Evolutionary conservation across 352 stramenopile species (phyloP), one percentile per base, ranked within the genome.

Genomic region (Pythium rishiriense): DNA sequence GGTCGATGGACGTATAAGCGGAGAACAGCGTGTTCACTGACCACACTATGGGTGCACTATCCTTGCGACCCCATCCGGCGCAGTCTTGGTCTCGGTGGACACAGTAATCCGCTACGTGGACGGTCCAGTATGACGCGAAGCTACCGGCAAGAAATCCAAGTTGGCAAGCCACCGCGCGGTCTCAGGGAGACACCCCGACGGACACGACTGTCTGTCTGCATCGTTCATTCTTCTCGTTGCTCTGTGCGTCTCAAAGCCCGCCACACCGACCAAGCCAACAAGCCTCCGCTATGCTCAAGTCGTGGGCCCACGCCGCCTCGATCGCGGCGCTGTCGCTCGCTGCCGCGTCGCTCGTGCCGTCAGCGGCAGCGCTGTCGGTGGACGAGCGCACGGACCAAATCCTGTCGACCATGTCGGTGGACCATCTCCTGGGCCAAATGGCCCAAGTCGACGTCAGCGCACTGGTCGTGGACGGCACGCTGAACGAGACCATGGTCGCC

Each of bases 351-450:
- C 65, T 70, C 64, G 64, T 63, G 55, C 68, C 64, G 54, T 22
- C 43, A 25, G 33, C 19, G 11, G 39, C 47, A 11, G 33, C n/a
- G n/a, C n/a, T 43, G 14, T n/a, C 37, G 11, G 26, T 60, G 22
- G 79, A 87, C 31, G 58, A 70, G 8, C 61, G 78, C 43, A 76
- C 74, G 2, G 62, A 86, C 48, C 64, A 68, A 28, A 90, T 93
- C 57, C 69, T 91, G 28, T 42, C 51, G 22, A 62, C 9, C 12
- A 43, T 43, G 37, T 43, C 37, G 14, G 68, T 85, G 22, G 78
- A 90, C 26, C 74, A 83, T 12, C 79, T 90, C 48, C 69, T 94
- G 33, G 84, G 82, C 3, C 87, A 96, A 68, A 93, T 96, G 85
- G 80, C 80, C 24, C 87, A 96, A 68, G 78, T 96, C 65, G 87